Base-by-base conservation (phyloP, 306 rosid genomes). In the Rosa rugosa region DNA sequence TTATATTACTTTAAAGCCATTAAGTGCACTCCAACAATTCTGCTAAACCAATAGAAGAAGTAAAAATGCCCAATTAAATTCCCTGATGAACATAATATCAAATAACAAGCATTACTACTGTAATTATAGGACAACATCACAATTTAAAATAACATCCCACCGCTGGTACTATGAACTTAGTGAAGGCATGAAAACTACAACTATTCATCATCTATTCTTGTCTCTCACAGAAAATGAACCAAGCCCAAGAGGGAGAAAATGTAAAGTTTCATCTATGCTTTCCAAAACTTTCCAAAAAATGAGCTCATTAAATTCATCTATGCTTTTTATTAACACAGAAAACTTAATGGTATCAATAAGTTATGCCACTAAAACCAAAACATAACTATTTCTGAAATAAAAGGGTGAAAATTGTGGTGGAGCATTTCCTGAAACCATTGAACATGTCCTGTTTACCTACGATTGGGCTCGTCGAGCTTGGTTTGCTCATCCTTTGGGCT, bases 191-290 rank as follows among this genome's bases (percentile, higher is more conserved):
- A 56, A 51, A 56, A 56, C 25, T 56, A 56, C 11, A 56, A 1
- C 27, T 18, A 16, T 20, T 56, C 27, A n/a, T 56, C 63, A 56
- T 56, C 27, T 56, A 20, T 56, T 56, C 27, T 56, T n/a, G 38
- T 23, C 63, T 20, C 27, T n/a, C 44, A n/a, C 16, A 72, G 6
- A 69, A 69, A 68, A 78, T 54, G 47, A 68, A 34, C 66, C n/a
- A n/a, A n/a, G n/a, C n/a, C n/a, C n/a, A n/a, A n/a, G 46, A 34
- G 68, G 77, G 71, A 71, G 13, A 59, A 50, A 73, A 66, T 16
- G 11, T 40, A 22, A n/a, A 6, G 25, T n/a, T n/a, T n/a, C n/a
- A n/a, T n/a, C n/a, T n/a, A n/a, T n/a, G n/a, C n/a, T n/a, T n/a
- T n/a, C n/a, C 36, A 20, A 17, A 60, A 40, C 40, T 47, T 70